Base-by-base conservation (phyloP, 1,284 basidiomycete genomes). In the Ganoderma sinense region DNA sequence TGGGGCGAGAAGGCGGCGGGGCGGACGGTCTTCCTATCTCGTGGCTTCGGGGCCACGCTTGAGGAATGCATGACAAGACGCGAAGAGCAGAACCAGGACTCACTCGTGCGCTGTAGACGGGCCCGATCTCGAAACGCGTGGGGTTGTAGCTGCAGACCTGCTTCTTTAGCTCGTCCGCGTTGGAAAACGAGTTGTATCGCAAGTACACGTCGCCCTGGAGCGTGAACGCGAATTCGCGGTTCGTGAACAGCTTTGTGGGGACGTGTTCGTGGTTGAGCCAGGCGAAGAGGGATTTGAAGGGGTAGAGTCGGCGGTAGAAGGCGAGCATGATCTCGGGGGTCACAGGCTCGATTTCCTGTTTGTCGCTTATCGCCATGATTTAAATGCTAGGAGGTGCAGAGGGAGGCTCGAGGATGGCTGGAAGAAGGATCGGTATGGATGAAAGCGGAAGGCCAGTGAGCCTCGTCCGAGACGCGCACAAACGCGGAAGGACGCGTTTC, bases 151-250 rank as follows among this genome's bases (percentile, higher is more conserved):
- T 82, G 69, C 94, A 87, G 3, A 97, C 89, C 80, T 98, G 94
- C 76, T 94, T 94, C 84, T 98, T 98, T 78, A 99, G 90, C 69
- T 99, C 97, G 8, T 98, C 96, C 2, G 88, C 87, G 33, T 87
- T 91, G 41, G 85, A 85, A 81, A 98, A 99, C 5, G 95, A 98
- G 79, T 98, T 94, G 86, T 99, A 99, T 13, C 97, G 93, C 67
- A 99, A 86, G 80, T 99, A 99, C 5, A 95, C 91, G 75, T 99
- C 97, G 69, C 94, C 94, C 65, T 89, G 88, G 18, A 99, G 89
- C 2, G 97, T 98, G 79, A 98, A 97, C n/a, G 97, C 94, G 80
- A 99, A 98, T 81, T 99, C 97, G 78, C 97, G 93, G 78, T 99
- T 90, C 6, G 94, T 94, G 82, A 95, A 97, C 65, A 95, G 88